phyloP scores from a whole-genome alignment of 371 early-diverging fungal species.

The Coemansia sp. region DNA sequence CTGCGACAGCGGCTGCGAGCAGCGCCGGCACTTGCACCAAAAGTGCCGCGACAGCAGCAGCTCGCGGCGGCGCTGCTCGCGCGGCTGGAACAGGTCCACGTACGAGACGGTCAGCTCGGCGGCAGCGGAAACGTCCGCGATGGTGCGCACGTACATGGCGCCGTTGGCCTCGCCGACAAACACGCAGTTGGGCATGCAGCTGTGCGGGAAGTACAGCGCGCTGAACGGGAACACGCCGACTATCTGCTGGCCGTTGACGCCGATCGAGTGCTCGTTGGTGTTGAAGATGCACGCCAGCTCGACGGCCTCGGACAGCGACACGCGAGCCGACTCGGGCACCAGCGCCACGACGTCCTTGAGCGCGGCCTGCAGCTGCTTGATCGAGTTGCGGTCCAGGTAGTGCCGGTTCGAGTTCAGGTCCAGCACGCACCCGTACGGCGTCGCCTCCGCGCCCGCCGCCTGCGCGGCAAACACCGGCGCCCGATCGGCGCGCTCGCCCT shows the following conservation, averaged over 20 bases:
- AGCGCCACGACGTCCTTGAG: constrained; percentile 52
- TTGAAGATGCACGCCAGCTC: constrained; percentile 67
- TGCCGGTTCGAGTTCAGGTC: constrained; percentile 64
- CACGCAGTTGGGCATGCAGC: constrained; percentile 68
- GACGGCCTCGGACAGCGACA: constrained; percentile 55
- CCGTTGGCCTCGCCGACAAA: constrained; percentile 59
- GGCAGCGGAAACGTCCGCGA: constrained; percentile 57
- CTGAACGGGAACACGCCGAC: constrained; percentile 65
- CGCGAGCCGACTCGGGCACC: constrained; percentile 52
- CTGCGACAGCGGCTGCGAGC: constrained; percentile 58
- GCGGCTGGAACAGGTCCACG: constrained; percentile 66
- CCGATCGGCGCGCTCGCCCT: constrained; percentile 12
- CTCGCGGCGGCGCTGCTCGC: constrained; percentile 67
- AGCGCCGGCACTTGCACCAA: constrained; percentile 73
- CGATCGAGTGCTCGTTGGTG: constrained; percentile 60
- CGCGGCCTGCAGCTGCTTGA: constrained; percentile 55
- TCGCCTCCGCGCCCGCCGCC: constrained; percentile 22
- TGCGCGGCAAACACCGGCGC: constrained; percentile 10
- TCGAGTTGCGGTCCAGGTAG: constrained; percentile 54
- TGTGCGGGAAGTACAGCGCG: constrained; percentile 64
- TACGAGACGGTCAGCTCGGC: constrained; percentile 64
- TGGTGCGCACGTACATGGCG: constrained; percentile 58
- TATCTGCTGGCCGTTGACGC: constrained; percentile 60
- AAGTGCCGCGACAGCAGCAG: constrained; percentile 62
- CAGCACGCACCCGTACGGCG: constrained; percentile 57